A percentile compares a stretch with the other conserved stretches of the same genome.
phyloP scores from a whole-genome alignment of 371 early-diverging fungal species.

The Fennellomyces sp. region DNA sequence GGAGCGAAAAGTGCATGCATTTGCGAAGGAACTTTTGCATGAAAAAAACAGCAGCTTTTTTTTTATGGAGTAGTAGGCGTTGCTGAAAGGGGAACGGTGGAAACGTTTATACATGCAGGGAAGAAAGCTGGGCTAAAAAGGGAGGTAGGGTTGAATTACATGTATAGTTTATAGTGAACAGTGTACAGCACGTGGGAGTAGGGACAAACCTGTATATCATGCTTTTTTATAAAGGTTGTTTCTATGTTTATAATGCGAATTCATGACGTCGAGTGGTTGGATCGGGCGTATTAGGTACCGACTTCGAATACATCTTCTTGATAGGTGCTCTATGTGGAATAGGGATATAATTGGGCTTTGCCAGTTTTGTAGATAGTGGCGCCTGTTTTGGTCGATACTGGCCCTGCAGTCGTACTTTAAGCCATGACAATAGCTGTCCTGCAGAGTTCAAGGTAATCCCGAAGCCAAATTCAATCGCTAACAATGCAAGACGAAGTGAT shows the following conservation, averaged over 20 bases:
- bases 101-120: too few relatives aligned
- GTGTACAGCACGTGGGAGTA: too few relatives aligned
- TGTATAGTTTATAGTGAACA: too few relatives aligned
- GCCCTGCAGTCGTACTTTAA: background rate
- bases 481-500: conserved; percentile 16
- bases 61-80: too few relatives aligned
- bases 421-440: conserved; percentile 6
- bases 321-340: conserved; percentile 12
- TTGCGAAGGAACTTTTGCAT: too few relatives aligned
- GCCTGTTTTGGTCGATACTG: conserved; percentile 1
- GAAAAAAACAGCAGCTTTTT: background rate
- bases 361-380: too few relatives aligned
- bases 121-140: too few relatives aligned
- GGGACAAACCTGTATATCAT: too few relatives aligned
- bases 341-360: conserved; percentile 1
- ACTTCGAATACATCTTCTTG: conserved; percentile 14
- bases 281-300: conserved; percentile 19
- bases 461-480: conserved; percentile 16
- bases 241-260: background rate
- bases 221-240: too few relatives aligned
- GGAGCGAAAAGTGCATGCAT: background rate
- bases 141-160: too few relatives aligned
- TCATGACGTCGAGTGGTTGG: background rate
- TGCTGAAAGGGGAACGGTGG: too few relatives aligned
- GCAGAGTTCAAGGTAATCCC: conserved; percentile 17